Evolutionary conservation across 2,329 filamentous ascomycete species (phyloP), one percentile per base, ranked within the genome.

Genomic region (Pyricularia pennisetigena): DNA sequence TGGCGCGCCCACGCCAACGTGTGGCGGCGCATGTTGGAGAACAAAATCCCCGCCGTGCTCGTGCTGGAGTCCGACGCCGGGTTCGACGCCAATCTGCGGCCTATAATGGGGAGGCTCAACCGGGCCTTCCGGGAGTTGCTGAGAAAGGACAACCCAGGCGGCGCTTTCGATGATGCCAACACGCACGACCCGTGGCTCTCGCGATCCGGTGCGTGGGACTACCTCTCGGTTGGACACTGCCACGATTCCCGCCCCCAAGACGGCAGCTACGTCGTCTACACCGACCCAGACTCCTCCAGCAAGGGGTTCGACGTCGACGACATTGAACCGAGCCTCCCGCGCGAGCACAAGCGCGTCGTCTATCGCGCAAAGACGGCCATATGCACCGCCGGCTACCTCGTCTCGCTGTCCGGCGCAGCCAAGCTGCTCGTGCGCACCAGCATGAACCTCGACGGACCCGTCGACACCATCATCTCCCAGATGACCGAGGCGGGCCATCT

Each of bases 1-100:
- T 75, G 71, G 70, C 68, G 74, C 61, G 73, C 74, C 4, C 74
- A 76, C 65, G 74, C 74, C 4, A 76, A 76, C 62, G 74, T 75
- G 24, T 76, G 75, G 74, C 68, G 69, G 26, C 69, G 72, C 14
- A 72, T 73, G 69, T 70, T 75, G 24, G 69, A 71, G n/a, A 67
- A 70, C 23, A 71, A 71, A 54, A 54, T 69, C 20, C 68, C 72
- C n/a, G 70, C 73, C 3, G 68, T 73, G 49, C 68, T 76, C n/a
- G 70, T 75, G 61, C 67, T 76, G 30, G 75, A 76, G 61, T 74
- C 74, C 28, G 74, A 76, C 67, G 74, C 74, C 14, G 71, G 70
- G 6, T 76, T 73, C 74, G 74, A 76, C 35, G 32, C 74, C 63
- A 71, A 75, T 54, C 30, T 75, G 20, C 72, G 72, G 4, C 68